phyloP scores from a whole-genome alignment of 139 green algal species.

The Chlorella sp. region DNA sequence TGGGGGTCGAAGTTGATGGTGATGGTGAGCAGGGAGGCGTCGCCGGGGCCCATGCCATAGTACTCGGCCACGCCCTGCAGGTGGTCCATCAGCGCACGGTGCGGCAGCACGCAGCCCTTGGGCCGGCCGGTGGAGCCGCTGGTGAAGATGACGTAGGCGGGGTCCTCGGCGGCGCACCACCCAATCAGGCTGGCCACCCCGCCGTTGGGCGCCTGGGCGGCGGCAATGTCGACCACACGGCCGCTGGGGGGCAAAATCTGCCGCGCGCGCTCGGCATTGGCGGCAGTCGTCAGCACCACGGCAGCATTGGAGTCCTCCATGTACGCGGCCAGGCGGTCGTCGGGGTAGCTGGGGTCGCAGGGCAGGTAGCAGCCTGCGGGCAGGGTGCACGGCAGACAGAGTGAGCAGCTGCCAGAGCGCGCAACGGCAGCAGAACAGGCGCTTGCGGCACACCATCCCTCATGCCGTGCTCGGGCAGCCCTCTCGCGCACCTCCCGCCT shows the following conservation, averaged over 20 bases:
- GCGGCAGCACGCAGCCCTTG: slow-evolving; percentile 57
- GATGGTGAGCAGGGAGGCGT: slow-evolving; percentile 19
- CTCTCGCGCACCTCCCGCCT: no score
- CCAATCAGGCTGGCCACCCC: not conserved
- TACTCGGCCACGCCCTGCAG: not conserved
- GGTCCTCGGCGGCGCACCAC: slow-evolving; percentile 9
- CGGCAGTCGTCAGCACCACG: slow-evolving; percentile 1
- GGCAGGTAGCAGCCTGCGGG: slow-evolving; percentile 51
- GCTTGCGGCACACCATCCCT: no score
- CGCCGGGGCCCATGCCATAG: not conserved
- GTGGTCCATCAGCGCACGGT: slow-evolving; percentile 42
- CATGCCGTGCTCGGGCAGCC: no score
- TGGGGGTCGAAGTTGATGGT: slow-evolving; percentile 47
- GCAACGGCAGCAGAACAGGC: no score
- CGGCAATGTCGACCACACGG: slow-evolving; percentile 6
- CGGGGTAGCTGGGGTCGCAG: slow-evolving; percentile 48
- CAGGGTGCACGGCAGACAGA: no score
- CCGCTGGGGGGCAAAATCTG: not conserved
- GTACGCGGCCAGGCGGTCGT: slow-evolving; percentile 40
- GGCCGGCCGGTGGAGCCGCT: slow-evolving; percentile 60
- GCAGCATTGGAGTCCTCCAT: slow-evolving; percentile 37
- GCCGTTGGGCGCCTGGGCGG: not conserved
- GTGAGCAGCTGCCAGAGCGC: no score
- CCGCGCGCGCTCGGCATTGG: not conserved
- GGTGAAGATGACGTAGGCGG: slow-evolving; percentile 73